These are phyloP conservation scores for Gossypium gossypioides DNA, from an alignment of 441 rosid species.

Conservation along the genomic window DNA sequence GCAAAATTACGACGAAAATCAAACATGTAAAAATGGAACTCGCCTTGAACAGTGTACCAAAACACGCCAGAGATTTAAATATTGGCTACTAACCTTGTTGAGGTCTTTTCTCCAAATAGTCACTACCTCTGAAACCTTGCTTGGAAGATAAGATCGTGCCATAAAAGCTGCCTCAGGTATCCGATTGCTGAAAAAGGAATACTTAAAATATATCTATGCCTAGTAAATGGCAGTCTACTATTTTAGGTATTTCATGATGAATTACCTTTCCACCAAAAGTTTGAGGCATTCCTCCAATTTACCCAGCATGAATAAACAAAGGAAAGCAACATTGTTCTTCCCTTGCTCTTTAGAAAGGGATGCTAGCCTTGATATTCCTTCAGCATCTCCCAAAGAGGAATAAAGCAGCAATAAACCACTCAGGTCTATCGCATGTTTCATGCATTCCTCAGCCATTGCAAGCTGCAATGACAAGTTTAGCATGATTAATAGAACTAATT, in stretches of 20 bases:
- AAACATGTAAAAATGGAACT: not conserved
- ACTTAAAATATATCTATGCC: slow-evolving; percentile 18
- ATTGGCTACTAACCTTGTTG: slow-evolving; percentile 50
- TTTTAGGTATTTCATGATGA: slow-evolving; percentile 11
- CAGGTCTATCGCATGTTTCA: slow-evolving; percentile 81
- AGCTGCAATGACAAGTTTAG: slow-evolving; percentile 37
- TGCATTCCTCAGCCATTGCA: slow-evolving; percentile 94
- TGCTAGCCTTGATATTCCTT: slow-evolving; percentile 71
- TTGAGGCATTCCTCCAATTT: slow-evolving; percentile 85
- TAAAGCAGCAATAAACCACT: slow-evolving; percentile 84
- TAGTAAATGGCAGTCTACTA: slow-evolving; percentile 4
- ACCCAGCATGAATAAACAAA: slow-evolving; percentile 88
- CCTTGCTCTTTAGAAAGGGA: slow-evolving; percentile 86
- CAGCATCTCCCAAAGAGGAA: slow-evolving; percentile 94
- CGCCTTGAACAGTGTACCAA: not conserved
- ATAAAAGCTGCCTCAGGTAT: slow-evolving; percentile 98
- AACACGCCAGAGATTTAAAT: slow-evolving; percentile 9
- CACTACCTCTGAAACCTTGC: slow-evolving; percentile 90
- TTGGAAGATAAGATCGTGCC: slow-evolving; percentile 95
- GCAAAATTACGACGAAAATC: not conserved
- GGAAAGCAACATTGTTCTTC: slow-evolving; percentile 82
- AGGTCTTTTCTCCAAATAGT: slow-evolving; percentile 88
- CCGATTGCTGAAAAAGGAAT: slow-evolving; percentile 64
- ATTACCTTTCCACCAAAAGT: slow-evolving; percentile 82
- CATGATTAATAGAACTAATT: not conserved